phyloP scores from a whole-genome alignment of 805 yeast genomes.

The Cyberlindnera mrakii region DNA sequence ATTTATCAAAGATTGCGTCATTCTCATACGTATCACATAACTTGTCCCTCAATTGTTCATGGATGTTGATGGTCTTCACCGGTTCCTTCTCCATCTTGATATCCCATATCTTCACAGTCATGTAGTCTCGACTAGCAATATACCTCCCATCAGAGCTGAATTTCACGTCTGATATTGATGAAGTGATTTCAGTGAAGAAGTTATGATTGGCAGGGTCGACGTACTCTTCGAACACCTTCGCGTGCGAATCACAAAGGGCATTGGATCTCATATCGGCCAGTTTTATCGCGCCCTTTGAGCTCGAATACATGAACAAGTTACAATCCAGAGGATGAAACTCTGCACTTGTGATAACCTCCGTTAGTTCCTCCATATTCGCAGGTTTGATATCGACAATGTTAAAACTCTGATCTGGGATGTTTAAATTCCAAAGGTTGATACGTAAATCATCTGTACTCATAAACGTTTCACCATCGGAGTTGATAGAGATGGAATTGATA shows the following conservation, averaged over 20 bases:
- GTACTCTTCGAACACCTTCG: conserved; percentile 86
- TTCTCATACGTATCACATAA: conserved; percentile 97
- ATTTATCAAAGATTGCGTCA: conserved; percentile 97
- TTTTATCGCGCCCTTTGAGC: conserved; percentile 93
- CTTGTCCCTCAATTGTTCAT: conserved; percentile 88
- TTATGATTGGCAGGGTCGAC: conserved; percentile 89
- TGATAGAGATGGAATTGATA: conserved; percentile 90
- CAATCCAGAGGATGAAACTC: conserved; percentile 93
- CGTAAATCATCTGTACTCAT: conserved; percentile 90
- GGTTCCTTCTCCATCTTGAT: conserved; percentile 95
- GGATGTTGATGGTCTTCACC: conserved; percentile 87
- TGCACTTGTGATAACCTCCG: conserved; percentile 95
- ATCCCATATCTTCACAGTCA: conserved; percentile 98
- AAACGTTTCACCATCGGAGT: conserved; percentile 94
- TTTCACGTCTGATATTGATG: conserved; percentile 88
- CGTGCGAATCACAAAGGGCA: conserved; percentile 87
- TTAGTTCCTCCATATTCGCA: conserved; percentile 95
- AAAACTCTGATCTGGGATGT: conserved; percentile 90
- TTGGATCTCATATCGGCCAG: conserved; percentile 94
- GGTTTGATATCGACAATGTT: conserved; percentile 98
- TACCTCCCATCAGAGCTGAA: conserved; percentile 90
- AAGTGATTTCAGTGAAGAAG: conserved; percentile 95
- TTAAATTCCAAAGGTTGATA: conserved; percentile 91
- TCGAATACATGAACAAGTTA: conserved; percentile 90
- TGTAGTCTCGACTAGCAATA: conserved; percentile 93